Conservation (phyloP, 441 rosid genomes). For the Corymbia citriodora region DNA sequence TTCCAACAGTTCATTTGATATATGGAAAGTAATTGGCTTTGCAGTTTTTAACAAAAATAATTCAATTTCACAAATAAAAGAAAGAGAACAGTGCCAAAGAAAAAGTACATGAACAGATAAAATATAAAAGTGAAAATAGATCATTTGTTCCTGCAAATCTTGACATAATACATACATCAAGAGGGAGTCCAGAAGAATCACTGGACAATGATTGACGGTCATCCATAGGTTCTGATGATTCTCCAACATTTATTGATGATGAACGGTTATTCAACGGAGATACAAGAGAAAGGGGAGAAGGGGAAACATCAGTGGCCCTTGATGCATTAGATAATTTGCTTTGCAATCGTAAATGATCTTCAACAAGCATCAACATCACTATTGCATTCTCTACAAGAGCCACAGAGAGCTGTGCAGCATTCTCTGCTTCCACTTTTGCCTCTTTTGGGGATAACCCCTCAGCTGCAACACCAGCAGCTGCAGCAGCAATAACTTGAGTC, state of each 20-base stretch:
- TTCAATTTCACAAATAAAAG: neutral
- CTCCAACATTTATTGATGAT: conserved; percentile 35
- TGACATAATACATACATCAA: conserved; percentile 71
- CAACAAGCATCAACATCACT: conserved; percentile 98
- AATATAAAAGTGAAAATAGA: neutral
- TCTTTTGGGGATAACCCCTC: conserved; percentile 91
- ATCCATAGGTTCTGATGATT: conserved; percentile 52
- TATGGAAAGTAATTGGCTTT: neutral
- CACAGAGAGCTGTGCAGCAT: conserved; percentile 99
- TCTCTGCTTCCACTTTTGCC: conserved; percentile 89
- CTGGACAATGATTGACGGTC: conserved; percentile 54
- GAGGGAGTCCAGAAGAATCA: conserved; percentile 70
- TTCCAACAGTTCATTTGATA: neutral
- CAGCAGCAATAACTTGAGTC: conserved; percentile 99
- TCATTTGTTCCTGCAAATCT: neutral
- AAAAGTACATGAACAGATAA: neutral
- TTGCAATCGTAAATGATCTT: conserved; percentile 97
- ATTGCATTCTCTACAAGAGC: conserved; percentile 98
- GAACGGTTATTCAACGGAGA: conserved; percentile 49
- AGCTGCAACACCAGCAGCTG: conserved; percentile 99
- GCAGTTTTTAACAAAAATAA: neutral
- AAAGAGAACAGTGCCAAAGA: neutral
- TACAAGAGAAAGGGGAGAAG: conserved; percentile 76
- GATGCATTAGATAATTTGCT: conserved; percentile 79
- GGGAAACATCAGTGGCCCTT: conserved; percentile 46